These are phyloP conservation scores for Pseudozyma tsukubaensis DNA, from an alignment of 1,284 basidiomycete species.

Conservation along the genomic window DNA sequence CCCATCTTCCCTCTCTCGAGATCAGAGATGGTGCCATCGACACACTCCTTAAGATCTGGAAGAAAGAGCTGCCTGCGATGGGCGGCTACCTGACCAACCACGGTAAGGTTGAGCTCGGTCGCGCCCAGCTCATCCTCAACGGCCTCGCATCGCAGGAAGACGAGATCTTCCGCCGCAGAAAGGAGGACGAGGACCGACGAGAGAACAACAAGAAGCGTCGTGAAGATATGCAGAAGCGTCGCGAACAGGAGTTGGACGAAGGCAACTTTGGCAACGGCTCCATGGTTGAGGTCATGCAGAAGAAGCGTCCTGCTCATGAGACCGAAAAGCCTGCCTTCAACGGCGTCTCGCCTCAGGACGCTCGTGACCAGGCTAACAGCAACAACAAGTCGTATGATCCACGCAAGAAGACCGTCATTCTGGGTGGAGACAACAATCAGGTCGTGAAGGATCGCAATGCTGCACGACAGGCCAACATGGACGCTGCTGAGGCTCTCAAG, in stretches of 20 bases:
- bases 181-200: constrained; percentile 91
- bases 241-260: constrained; percentile 46
- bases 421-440: constrained; percentile 60
- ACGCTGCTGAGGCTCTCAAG: constrained; percentile 90
- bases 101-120: constrained; percentile 84
- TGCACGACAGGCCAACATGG: constrained; percentile 88
- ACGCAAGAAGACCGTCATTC: constrained; percentile 50
- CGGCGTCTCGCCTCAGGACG: constrained; percentile 35
- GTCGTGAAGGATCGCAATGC: constrained; percentile 59
- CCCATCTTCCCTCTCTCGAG: constrained; percentile 96
- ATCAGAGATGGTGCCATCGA: constrained; percentile 99
- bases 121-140: constrained; percentile 93
- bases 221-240: constrained; percentile 72
- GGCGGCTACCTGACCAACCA: constrained; percentile 96
- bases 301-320: constrained; percentile 33
- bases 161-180: constrained; percentile 91
- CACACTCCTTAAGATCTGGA: constrained; percentile 94
- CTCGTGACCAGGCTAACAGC: constrained; percentile 61
- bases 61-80: constrained; percentile 89
- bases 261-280: constrained; percentile 45
- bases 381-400: constrained; percentile 46
- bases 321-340: constrained; percentile 51
- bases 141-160: constrained; percentile 92
- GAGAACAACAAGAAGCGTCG: constrained; percentile 83
- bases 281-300: constrained; percentile 33